Base-by-base conservation (phyloP, 352 stramenopile genomes). In the Globisporangium recalcitrans region DNA sequence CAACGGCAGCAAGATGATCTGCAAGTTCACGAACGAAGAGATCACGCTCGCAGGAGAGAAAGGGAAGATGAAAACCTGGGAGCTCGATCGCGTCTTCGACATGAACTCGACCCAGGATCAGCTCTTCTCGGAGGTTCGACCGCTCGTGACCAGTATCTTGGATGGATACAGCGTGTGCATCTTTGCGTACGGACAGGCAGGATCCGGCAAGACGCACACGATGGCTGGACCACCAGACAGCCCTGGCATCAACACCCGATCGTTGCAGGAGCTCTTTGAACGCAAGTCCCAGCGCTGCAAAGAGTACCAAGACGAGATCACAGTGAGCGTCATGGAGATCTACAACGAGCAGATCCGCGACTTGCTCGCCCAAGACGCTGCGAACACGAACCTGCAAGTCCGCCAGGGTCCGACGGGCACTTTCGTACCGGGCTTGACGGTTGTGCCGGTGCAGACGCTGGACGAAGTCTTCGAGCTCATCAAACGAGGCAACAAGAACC, bases 321-420 rank as follows among this genome's bases (percentile, higher is more conserved):
- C 80, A 0, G 86, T 98, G 27, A 96, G 84, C 60, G 87, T 99
- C 60, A 87, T 98, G 62, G 96, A 99, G 75, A 98, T 99, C 31
- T 97, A 98, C 75, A 98, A 99, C 66, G 95, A 99, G 66, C 90
- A 96, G 62, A 90, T 99, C 44, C 82, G 88, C 42, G 95, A 99
- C 80, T 75, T 98, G 36, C 64, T 98, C 7, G 83, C 90, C 1
- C 91, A 85, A 44, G 84, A 95, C 49, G 82, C 82, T 34, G 75
- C 78, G 1, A 92, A 66, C 51, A 91, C 82, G 6, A 96, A 93
- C 58, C 67, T 96, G 3, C 85, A 92, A 62, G 84, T 95, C 27
- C 85, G 83, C 2, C 85, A 93, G 67, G 85, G 87, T 11, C 76
- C 82, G 10, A 92, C 80, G 3, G 85, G 87, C 46, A 96, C 94